These are phyloP conservation scores for Anacardium occidentale DNA, from an alignment of 345 rosid species.

Conservation along the genomic window DNA sequence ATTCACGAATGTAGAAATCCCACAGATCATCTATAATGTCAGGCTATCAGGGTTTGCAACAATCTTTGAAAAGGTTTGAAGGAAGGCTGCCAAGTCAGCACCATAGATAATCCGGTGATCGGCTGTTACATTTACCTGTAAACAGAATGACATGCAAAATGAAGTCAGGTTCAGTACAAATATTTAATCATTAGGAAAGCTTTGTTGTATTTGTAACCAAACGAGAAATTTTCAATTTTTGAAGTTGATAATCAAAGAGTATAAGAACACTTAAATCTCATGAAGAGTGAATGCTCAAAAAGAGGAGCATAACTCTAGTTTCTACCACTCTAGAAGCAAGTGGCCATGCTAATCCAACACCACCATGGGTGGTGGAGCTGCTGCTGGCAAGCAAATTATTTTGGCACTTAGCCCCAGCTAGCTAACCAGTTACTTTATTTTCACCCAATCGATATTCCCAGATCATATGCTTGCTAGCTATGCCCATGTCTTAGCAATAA, in stretches of 20 bases:
- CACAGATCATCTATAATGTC: constrained; percentile 49
- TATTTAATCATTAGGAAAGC: background rate
- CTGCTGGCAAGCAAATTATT: background rate
- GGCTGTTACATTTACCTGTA: constrained; percentile 94
- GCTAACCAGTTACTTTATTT: background rate
- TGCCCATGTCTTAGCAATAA: background rate
- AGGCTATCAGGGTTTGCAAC: constrained; percentile 80
- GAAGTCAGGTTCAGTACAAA: constrained; percentile 11
- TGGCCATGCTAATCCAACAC: background rate
- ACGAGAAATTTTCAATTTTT: too few relatives aligned
- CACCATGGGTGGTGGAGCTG: background rate
- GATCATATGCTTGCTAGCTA: background rate
- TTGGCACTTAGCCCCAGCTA: background rate
- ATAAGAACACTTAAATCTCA: too few relatives aligned
- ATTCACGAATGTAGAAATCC: constrained; percentile 8
- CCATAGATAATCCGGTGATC: constrained; percentile 91
- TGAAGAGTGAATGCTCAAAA: too few relatives aligned
- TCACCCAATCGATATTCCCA: background rate
- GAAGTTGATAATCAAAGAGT: too few relatives aligned
- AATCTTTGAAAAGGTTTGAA: constrained; percentile 88
- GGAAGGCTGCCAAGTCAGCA: constrained; percentile 96
- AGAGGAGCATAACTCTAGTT: too few relatives aligned
- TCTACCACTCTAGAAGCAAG: background rate
- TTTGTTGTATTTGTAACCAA: background rate
- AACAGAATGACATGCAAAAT: constrained; percentile 15